These are phyloP conservation scores for Pascua sp. DNA, from an alignment of 1,284 basidiomycete genomes.

Conservation along the genomic window DNA sequence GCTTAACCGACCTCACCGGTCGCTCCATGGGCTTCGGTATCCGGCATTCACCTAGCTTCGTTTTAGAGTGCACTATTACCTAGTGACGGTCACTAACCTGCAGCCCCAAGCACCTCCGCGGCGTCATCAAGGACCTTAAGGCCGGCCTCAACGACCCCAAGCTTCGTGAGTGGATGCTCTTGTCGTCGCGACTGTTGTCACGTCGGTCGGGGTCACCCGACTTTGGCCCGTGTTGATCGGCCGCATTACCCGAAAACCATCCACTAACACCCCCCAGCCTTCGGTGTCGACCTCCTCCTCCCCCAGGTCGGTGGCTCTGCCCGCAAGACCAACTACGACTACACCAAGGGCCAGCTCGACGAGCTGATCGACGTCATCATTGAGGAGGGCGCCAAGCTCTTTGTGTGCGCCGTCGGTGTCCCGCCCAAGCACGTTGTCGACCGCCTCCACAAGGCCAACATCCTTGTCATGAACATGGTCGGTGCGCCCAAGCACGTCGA, in stretches of 20 bases:
- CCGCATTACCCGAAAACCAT: too few relatives aligned
- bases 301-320: conserved; percentile 76
- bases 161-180: conserved; percentile 3
- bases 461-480: conserved; percentile 72
- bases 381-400: conserved; percentile 74
- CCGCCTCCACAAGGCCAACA: conserved; percentile 71
- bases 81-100: conserved; percentile 1
- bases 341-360: conserved; percentile 64
- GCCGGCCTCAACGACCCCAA: conserved; percentile 54
- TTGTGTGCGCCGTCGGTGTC: conserved; percentile 76
- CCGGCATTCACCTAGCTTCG: too few relatives aligned
- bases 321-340: conserved; percentile 68
- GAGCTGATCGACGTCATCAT: conserved; percentile 82
- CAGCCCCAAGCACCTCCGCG: conserved; percentile 47
- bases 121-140: conserved; percentile 70
- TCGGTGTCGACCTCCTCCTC: conserved; percentile 80
- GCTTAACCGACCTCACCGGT: too few relatives aligned
- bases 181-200: not conserved
- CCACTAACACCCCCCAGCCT: conserved; percentile 55
- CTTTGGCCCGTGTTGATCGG: too few relatives aligned
- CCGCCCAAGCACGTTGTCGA: conserved; percentile 75
- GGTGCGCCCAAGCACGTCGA: conserved; percentile 80
- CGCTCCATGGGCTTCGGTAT: too few relatives aligned
- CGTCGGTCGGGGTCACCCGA: too few relatives aligned
- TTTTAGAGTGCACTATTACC: not conserved